Percentiles rank a stretch among this genome's conserved stretches.
Conservation (phyloP, 2,329 filamentous ascomycete species). For the Sporothrix mexicana region DNA sequence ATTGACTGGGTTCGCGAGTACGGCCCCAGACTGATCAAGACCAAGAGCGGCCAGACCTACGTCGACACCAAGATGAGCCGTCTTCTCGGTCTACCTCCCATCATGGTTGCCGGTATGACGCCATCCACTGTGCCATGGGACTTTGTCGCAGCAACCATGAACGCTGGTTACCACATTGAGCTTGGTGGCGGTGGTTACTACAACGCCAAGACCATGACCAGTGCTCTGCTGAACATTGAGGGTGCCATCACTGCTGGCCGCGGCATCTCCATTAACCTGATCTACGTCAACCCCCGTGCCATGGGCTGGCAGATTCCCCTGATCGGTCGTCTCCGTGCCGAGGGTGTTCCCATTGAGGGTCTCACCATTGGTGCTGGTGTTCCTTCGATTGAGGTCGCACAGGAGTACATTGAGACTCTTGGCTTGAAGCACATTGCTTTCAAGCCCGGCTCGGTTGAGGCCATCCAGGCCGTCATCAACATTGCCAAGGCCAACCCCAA, state of each 20-base stretch:
- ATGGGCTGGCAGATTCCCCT: constrained; percentile 94
- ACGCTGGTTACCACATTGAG: constrained; percentile 93
- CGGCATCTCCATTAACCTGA: constrained; percentile 87
- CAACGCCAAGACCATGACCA: constrained; percentile 79
- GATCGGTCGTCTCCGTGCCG: constrained; percentile 76
- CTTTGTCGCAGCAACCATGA: constrained; percentile 91
- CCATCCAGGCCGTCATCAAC: constrained; percentile 88
- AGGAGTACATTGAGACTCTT: constrained; percentile 91
- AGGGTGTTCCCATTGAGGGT: constrained; percentile 90
- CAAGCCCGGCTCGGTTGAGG: constrained; percentile 89
- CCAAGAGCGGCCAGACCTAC: constrained; percentile 84
- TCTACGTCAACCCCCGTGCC: constrained; percentile 86
- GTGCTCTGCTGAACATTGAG: constrained; percentile 83
- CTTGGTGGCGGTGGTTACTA: constrained; percentile 90
- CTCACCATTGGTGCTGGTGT: constrained; percentile 93
- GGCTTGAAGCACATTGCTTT: constrained; percentile 92
- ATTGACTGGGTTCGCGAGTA: constrained; percentile 98
- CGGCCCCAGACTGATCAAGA: constrained; percentile 89
- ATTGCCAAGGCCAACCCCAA: constrained; percentile 92
- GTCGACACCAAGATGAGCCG: constrained; percentile 97
- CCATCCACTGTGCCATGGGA: constrained; percentile 88
- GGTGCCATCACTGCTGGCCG: constrained; percentile 81
- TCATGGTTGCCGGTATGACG: constrained; percentile 95
- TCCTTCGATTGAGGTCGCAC: constrained; percentile 88
- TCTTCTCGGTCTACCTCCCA: constrained; percentile 79